A percentile compares a stretch with the other conserved stretches of the same genome.
These are phyloP conservation scores for Lyophyllum atratum DNA, from an alignment of 768 basidiomycete species.

Conservation along the genomic window DNA sequence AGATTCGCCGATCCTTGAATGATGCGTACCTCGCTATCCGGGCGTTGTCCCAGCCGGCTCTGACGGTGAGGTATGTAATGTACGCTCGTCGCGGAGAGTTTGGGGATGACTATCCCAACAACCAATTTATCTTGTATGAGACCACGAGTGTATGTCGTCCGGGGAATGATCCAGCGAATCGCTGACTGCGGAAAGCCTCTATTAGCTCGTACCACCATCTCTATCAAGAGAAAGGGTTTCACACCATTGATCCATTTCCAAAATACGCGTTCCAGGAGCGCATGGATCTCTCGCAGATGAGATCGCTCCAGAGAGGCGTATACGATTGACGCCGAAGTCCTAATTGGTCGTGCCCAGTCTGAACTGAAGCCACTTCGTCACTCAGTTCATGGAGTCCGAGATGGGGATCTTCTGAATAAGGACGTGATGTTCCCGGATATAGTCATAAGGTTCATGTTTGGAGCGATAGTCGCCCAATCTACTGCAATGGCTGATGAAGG, in stretches of 20 bases:
- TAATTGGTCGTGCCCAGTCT: conserved; percentile 44
- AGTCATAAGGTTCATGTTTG: conserved; percentile 80
- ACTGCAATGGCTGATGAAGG: conserved; percentile 49
- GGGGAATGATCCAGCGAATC: conserved; percentile 71
- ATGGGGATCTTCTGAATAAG: conserved; percentile 57
- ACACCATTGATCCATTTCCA: conserved; percentile 79
- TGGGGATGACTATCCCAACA: conserved; percentile 72
- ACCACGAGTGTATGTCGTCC: conserved; percentile 79
- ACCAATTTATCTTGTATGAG: conserved; percentile 69
- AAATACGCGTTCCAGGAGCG: conserved; percentile 65
- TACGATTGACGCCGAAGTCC: conserved; percentile 53
- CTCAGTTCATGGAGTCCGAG: background rate
- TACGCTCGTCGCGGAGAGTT: conserved; percentile 81
- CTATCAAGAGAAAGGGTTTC: conserved; percentile 12
- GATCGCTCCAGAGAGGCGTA: conserved; percentile 60
- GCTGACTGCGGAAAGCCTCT: conserved; percentile 46
- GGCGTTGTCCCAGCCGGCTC: conserved; percentile 78
- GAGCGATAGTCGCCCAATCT: conserved; percentile 72
- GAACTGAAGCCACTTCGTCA: conserved; percentile 43
- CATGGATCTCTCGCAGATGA: conserved; percentile 74
- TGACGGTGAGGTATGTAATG: conserved; percentile 80
- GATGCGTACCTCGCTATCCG: conserved; percentile 68
- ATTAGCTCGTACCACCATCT: background rate
- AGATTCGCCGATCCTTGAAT: conserved; percentile 9
- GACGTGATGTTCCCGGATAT: conserved; percentile 65